Percentiles rank a stretch among this genome's conserved stretches.
These are phyloP conservation scores for Camellia sinensis DNA, from an alignment of 148 eudicot genomes.

Conservation along the genomic window DNA sequence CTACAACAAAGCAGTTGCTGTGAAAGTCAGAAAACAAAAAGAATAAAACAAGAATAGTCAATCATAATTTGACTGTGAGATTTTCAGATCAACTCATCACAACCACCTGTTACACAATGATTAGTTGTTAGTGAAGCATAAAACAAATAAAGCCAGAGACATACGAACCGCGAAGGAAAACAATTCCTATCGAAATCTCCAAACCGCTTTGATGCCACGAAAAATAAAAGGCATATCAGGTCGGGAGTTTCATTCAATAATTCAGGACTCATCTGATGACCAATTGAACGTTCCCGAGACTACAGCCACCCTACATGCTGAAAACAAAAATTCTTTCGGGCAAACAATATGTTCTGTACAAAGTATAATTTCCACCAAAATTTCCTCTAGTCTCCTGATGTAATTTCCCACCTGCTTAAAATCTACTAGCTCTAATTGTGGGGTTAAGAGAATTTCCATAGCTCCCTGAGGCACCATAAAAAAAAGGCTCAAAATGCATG, in stretches of 20 bases:
- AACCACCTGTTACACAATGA: constrained; percentile 57
- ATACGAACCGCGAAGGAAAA: constrained; percentile 81
- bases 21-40: neutral
- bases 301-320: constrained; percentile 91
- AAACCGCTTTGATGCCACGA: constrained; percentile 57
- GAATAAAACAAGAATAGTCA: neutral
- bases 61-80: constrained; percentile 11
- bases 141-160: constrained; percentile 71
- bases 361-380: constrained; percentile 66
- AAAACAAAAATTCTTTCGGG: constrained; percentile 48
- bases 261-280: constrained; percentile 63
- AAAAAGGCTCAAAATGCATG: no score
- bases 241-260: constrained; percentile 65
- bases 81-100: constrained; percentile 29
- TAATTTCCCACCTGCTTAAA: no score
- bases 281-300: constrained; percentile 71
- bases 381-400: no score
- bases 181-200: constrained; percentile 54
- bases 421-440: no score
- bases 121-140: constrained; percentile 54
- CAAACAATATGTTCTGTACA: constrained; percentile 78
- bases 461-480: no score
- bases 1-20: constrained; percentile 3
- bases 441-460: no score
- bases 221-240: constrained; percentile 49